Percentiles rank a stretch among this genome's conserved stretches.
Evolutionary conservation across 345 rosid genomes (phyloP).

Genomic region (Orychophragmus violaceus): DNA sequence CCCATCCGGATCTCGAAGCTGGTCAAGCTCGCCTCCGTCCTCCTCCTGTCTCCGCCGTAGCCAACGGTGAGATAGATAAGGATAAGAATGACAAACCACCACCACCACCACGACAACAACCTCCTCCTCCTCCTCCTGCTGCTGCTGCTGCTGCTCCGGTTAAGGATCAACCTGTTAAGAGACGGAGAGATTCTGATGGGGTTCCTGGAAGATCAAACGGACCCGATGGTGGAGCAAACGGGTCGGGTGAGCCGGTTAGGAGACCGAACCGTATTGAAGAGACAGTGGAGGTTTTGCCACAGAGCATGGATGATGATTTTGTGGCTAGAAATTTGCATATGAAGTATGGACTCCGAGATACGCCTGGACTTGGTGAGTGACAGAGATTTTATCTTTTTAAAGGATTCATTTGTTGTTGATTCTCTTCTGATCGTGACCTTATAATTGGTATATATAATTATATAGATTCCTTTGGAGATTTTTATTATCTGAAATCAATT

Average conservation of each 20-base stretch:
- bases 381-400: not conserved
- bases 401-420: not conserved
- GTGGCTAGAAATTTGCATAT: conserved; percentile 60
- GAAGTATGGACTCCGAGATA: conserved; percentile 86
- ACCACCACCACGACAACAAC: not conserved
- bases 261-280: conserved; percentile 59
- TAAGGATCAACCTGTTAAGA: conserved; percentile 66
- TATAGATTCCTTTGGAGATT: conserved; percentile 6
- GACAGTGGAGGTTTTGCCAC: conserved; percentile 55
- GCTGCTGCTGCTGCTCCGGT: conserved; percentile 21
- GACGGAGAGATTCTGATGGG: conserved; percentile 80
- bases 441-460: not conserved
- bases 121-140: not conserved
- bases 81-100: conserved; percentile 29
- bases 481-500: conserved; percentile 1
- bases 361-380: conserved; percentile 85
- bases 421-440: not conserved
- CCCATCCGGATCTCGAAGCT: conserved; percentile 69
- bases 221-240: conserved; percentile 35
- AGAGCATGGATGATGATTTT: conserved; percentile 53
- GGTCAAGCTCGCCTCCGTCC: conserved; percentile 38
- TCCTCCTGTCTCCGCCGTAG: conserved; percentile 22
- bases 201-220: conserved; percentile 38
- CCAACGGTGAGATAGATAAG: conserved; percentile 27
- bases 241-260: conserved; percentile 36